These are phyloP conservation scores for Thelephora terrestris DNA, from an alignment of 1,284 basidiomycete genomes.

Conservation along the genomic window DNA sequence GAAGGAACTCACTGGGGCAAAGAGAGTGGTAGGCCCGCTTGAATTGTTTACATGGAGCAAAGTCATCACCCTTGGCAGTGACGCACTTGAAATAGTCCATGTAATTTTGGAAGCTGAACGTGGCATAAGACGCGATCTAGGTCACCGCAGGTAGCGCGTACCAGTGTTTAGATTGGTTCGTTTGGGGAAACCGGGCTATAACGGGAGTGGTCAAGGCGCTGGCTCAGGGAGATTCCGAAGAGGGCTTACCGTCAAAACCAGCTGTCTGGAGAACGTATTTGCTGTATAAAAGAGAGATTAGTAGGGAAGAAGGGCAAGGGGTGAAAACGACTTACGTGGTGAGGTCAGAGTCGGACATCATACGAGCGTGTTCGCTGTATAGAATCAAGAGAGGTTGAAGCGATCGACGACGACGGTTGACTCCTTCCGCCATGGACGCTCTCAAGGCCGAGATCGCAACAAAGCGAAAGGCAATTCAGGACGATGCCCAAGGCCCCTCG, in stretches of 20 bases:
- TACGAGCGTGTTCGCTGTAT: slow-evolving; percentile 4
- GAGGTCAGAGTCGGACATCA: slow-evolving; percentile 52
- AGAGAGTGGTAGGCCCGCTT: slow-evolving; percentile 93
- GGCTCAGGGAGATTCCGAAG: neutral
- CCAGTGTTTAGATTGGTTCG: slow-evolving; percentile 95
- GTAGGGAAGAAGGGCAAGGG: slow-evolving; percentile 3
- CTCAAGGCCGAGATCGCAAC: slow-evolving; percentile 82
- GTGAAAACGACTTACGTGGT: slow-evolving; percentile 36
- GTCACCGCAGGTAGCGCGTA: slow-evolving; percentile 25
- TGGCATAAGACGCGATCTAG: neutral
- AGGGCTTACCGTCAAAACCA: slow-evolving; percentile 63
- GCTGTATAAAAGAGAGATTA: slow-evolving; percentile 29
- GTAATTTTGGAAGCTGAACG: slow-evolving; percentile 83
- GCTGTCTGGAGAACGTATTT: slow-evolving; percentile 82
- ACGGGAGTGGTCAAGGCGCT: slow-evolving; percentile 3
- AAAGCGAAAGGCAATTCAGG: slow-evolving; percentile 69
- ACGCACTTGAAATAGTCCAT: slow-evolving; percentile 98
- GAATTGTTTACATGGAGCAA: slow-evolving; percentile 98
- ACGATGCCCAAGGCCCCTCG: slow-evolving; percentile 37
- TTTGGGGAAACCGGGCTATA: slow-evolving; percentile 88
- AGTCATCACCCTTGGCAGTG: slow-evolving; percentile 96
- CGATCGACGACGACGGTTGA: neutral
- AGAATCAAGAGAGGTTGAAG: slow-evolving; percentile 7
- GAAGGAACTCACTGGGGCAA: slow-evolving; percentile 80
- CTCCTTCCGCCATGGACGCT: slow-evolving; percentile 53